These are phyloP conservation scores for Tuctoria greenei DNA, from an alignment of 176 grass and related monocot species.

Conservation along the genomic window DNA sequence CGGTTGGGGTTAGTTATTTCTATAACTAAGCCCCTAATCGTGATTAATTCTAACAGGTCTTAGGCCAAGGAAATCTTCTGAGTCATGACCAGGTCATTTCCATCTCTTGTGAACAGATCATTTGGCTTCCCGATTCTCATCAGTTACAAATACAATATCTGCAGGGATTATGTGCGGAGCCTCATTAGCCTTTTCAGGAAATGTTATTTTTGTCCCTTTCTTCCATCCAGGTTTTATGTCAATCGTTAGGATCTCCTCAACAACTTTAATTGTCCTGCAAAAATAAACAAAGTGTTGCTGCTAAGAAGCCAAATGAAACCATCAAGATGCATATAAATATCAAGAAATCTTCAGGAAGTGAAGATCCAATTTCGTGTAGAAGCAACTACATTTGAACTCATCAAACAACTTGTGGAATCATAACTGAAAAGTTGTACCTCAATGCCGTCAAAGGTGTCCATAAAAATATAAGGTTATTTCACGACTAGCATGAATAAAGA, in stretches of 20 bases:
- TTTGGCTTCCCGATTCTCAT: constrained; percentile 77
- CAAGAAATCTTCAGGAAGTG: background rate
- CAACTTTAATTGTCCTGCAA: constrained; percentile 51
- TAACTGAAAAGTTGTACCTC: no score
- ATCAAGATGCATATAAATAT: background rate
- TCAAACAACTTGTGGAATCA: no score
- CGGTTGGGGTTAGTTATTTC: no score
- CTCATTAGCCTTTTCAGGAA: constrained; percentile 76
- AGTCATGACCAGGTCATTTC: constrained; percentile 72
- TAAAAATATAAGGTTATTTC: no score
- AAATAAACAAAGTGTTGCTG: background rate
- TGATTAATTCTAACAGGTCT: no score
- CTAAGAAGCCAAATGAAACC: constrained; percentile 23
- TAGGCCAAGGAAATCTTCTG: constrained; percentile 68
- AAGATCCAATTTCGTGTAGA: background rate
- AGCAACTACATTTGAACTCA: no score
- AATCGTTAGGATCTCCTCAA: constrained; percentile 75
- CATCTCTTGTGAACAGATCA: constrained; percentile 65
- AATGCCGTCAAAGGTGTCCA: no score
- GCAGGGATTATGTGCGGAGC: constrained; percentile 56
- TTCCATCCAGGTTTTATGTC: constrained; percentile 87
- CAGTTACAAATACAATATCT: constrained; percentile 73
- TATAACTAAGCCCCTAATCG: no score
- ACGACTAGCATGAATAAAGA: no score
- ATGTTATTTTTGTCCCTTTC: constrained; percentile 84